Conservation (phyloP, 2,329 filamentous ascomycete species). For the Nothomitra cinnamomea region DNA sequence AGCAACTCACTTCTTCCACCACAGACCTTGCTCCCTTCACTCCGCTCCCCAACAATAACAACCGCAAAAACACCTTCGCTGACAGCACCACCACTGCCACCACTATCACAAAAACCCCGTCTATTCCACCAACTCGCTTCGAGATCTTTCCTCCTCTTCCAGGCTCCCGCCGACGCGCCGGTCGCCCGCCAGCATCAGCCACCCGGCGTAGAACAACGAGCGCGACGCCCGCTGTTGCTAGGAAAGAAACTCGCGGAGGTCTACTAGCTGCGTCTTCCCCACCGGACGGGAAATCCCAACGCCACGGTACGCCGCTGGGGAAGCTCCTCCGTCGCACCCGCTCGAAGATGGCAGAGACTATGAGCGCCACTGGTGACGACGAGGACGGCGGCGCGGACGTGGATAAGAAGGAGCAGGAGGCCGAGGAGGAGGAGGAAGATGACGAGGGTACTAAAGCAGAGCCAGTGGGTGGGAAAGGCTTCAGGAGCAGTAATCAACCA, state of each 20-base stretch:
- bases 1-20: background rate
- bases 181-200: slow-evolving; percentile 1
- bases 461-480: too few species aligned
- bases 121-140: slow-evolving; percentile 54
- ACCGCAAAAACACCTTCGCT: background rate
- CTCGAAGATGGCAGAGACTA: slow-evolving; percentile 4
- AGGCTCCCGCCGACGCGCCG: slow-evolving; percentile 19
- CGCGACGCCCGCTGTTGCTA: background rate
- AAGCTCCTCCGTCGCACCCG: background rate
- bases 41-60: background rate
- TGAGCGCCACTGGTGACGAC: background rate
- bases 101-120: slow-evolving; percentile 13
- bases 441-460: too few species aligned
- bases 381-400: background rate
- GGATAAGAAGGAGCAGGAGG: background rate
- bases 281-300: background rate
- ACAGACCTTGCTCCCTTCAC: background rate
- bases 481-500: too few species aligned
- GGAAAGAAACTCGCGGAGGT: background rate
- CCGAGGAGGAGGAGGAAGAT: too few species aligned
- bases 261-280: background rate
- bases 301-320: background rate
- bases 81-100: background rate
- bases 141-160: slow-evolving; percentile 60
- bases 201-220: slow-evolving; percentile 2